A percentile compares a stretch with the other conserved stretches of the same genome.
Conservation (phyloP, 129 eudicot species). For the Flaveria sonorensis region DNA sequence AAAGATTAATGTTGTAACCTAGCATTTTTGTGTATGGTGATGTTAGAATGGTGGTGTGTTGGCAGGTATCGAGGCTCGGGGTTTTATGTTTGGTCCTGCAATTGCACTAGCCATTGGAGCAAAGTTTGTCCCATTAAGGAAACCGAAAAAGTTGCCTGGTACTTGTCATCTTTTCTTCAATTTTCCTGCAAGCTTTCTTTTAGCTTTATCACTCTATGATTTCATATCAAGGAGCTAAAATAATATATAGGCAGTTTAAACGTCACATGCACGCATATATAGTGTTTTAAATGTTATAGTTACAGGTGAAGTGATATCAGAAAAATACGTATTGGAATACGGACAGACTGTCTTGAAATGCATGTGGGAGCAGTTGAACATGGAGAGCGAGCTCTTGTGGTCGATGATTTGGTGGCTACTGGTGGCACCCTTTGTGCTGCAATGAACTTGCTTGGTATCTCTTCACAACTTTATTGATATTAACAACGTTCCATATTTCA, state of each 20-base stretch:
- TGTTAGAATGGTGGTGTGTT: constrained; percentile 15
- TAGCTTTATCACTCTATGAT: not conserved
- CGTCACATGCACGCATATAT: not conserved
- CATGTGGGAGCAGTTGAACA: constrained; percentile 88
- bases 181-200: not conserved
- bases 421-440: constrained; percentile 96
- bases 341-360: constrained; percentile 91
- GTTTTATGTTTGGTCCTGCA: constrained; percentile 87
- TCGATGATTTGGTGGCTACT: constrained; percentile 89
- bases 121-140: constrained; percentile 86
- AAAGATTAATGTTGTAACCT: not conserved
- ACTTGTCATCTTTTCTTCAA: constrained; percentile 18
- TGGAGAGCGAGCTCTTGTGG: constrained; percentile 83
- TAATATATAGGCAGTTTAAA: no score
- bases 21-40: not conserved
- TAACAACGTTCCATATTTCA: not conserved
- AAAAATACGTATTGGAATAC: constrained; percentile 82
- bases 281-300: not conserved
- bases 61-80: constrained; percentile 86
- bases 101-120: constrained; percentile 93
- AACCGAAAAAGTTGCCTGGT: constrained; percentile 88
- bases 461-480: not conserved
- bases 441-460: constrained; percentile 66
- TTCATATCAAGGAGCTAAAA: no score
- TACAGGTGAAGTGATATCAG: constrained; percentile 79